Evolutionary conservation across 208 protist genomes (phyloP), one percentile per base, ranked within the genome.

Genomic region (Wallacemonas sp.): DNA sequence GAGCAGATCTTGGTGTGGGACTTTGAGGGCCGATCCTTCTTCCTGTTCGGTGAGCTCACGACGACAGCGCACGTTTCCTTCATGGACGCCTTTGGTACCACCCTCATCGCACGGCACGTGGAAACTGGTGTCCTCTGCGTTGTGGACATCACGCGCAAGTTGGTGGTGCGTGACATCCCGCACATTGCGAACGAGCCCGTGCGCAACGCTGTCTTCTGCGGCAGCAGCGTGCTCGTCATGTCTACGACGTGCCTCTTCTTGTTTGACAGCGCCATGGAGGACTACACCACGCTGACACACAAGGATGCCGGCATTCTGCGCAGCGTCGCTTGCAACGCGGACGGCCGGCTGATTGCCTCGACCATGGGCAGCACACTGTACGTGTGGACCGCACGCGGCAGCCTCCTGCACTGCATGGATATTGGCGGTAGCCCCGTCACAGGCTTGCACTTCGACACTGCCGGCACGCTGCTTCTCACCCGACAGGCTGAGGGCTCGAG

Each of bases 1-100:
- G 59, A 52, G 48, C 73, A 83, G 41, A 53, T 92, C 24, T 44
- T 89, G 13, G 44, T 92, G 21, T 94, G 85, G 85, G 83, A 94
- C 75, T 89, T 91, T 80, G 73, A 77, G 32, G 68, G 67, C 36
- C 72, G 81, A 45, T 81, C 74, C 15, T 75, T 83, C 57, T 76
- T 80, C 22, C 55, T 81, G 33, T 78, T 91, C 34, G 66, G 68
- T 1, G 78, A 87, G 10, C 37, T 82, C 17, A 79, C 66, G 12
- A 64, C 81, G 10, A 68, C 71, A 3, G 39, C 75, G 30, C 68
- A 48, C 44, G 39, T 57, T 15, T 62, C 66, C 19, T 61, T 62
- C 38, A 63, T 92, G 17, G 71, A 92, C 64, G 21, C 75, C 17
- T 82, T 87, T 68, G 80, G 83, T 3, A 63, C 81, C 0, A 70